Percentiles rank a stretch among this genome's conserved stretches.
These are phyloP conservation scores for Coriaria nepalensis DNA, from an alignment of 306 rosid genomes.

Conservation along the genomic window DNA sequence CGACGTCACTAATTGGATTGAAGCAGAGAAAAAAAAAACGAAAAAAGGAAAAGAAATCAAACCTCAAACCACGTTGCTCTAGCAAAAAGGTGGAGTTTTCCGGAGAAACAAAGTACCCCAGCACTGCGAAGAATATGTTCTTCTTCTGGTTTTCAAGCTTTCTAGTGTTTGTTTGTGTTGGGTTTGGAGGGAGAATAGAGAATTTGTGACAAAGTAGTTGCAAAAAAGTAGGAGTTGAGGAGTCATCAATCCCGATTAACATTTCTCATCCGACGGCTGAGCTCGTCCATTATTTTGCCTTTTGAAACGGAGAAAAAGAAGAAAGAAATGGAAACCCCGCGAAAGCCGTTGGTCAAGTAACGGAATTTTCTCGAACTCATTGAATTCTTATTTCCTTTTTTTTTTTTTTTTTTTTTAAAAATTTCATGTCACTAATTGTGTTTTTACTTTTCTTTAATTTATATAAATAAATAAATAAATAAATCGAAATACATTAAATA, in stretches of 20 bases:
- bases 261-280: slow-evolving; percentile 13
- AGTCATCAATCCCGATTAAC: slow-evolving; percentile 11
- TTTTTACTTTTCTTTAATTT: not conserved
- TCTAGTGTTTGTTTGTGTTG: not conserved
- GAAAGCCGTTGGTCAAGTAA: slow-evolving; percentile 21
- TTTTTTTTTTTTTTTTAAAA: too few relatives aligned
- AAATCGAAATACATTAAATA: not conserved
- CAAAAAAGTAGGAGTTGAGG: slow-evolving; percentile 21
- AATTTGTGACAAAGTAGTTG: slow-evolving; percentile 17
- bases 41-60: too few relatives aligned
- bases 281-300: slow-evolving; percentile 18
- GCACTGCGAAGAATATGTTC: not conserved
- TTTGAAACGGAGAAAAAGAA: slow-evolving; percentile 15
- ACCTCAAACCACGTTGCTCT: too few relatives aligned
- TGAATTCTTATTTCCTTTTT: too few relatives aligned
- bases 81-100: too few relatives aligned
- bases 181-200: slow-evolving; percentile 10
- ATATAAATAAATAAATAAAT: not conserved
- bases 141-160: not conserved
- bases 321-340: slow-evolving; percentile 3
- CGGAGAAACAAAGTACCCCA: too few relatives aligned
- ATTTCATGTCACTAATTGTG: not conserved
- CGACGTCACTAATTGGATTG: too few relatives aligned
- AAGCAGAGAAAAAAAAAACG: too few relatives aligned
- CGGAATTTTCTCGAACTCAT: not conserved